Percentiles rank a stretch among this genome's conserved stretches.
These are phyloP conservation scores for Nematodospora anomalae DNA, from an alignment of 1,139 yeast species.

Conservation along the genomic window DNA sequence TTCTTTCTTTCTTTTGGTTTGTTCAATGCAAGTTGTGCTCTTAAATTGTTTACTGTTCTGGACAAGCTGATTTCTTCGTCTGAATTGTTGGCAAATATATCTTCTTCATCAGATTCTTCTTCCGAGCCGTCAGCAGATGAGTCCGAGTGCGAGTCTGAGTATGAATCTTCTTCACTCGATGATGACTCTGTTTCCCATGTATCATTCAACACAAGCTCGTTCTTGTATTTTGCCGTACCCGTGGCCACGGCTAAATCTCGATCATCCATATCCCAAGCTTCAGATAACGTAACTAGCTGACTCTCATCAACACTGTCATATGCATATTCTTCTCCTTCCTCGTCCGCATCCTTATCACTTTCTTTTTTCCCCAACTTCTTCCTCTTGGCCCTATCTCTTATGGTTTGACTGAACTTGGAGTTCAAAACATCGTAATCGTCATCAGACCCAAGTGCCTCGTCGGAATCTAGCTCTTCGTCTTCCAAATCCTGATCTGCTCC, in stretches of 20 bases:
- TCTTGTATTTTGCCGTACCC: conserved; percentile 18
- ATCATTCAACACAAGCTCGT: conserved; percentile 39
- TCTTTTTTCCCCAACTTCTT: conserved; percentile 26
- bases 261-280: conserved; percentile 86
- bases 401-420: conserved; percentile 66
- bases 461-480: conserved; percentile 75
- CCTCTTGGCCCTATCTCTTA: conserved; percentile 54
- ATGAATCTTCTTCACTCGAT: conserved; percentile 19
- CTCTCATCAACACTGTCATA: conserved; percentile 67
- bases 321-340: conserved; percentile 38
- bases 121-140: conserved; percentile 12
- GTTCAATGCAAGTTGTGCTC: conserved; percentile 25
- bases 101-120: conserved; percentile 20
- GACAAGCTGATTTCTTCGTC: conserved; percentile 36
- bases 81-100: conserved; percentile 11
- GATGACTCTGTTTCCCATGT: conserved; percentile 37
- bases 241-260: conserved; percentile 35
- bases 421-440: conserved; percentile 70
- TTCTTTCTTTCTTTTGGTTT: conserved; percentile 40
- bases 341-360: conserved; percentile 19
- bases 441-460: conserved; percentile 74
- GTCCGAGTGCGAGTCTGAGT: no score
- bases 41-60: conserved; percentile 32
- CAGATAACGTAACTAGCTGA: conserved; percentile 74
- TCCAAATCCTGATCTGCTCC: conserved; percentile 37